A percentile compares a stretch with the other conserved stretches of the same genome.
phyloP scores from a whole-genome alignment of 2,329 filamentous ascomycete species.

The Macrophomina pseudophaseolina region DNA sequence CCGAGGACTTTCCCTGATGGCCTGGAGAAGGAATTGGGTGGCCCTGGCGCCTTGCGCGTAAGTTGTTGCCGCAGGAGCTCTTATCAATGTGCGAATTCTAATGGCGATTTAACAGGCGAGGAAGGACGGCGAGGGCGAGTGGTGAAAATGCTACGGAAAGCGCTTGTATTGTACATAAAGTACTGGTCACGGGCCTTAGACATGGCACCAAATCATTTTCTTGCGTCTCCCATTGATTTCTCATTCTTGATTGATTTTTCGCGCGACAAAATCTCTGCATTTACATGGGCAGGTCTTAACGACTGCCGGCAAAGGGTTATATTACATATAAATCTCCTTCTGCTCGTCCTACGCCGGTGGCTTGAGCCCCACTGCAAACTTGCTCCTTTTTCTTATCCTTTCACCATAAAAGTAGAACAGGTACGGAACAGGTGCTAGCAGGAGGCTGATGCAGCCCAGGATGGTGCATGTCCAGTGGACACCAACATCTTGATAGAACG shows the following conservation, averaged over 20 bases:
- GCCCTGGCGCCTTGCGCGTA: conserved; percentile 48
- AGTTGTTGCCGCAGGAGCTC: conserved; percentile 30
- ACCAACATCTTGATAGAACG: conserved; percentile 47
- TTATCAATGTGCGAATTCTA: background rate
- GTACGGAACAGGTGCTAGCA: conserved; percentile 42
- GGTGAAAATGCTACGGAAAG: conserved; percentile 2
- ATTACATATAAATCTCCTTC: conserved; percentile 56
- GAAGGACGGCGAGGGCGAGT: conserved; percentile 31
- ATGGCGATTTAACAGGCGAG: conserved; percentile 26
- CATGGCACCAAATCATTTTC: conserved; percentile 6
- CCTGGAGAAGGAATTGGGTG: conserved; percentile 55
- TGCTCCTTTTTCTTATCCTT: conserved; percentile 17
- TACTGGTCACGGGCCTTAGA: conserved; percentile 6
- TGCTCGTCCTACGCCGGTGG: conserved; percentile 38
- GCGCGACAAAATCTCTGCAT: background rate
- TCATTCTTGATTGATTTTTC: background rate
- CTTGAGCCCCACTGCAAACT: conserved; percentile 51
- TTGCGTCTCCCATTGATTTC: background rate
- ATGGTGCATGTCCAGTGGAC: conserved; percentile 45
- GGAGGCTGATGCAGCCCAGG: conserved; percentile 42
- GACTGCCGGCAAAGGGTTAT: conserved; percentile 51
- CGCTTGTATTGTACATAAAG: conserved; percentile 16
- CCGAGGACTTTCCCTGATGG: conserved; percentile 54
- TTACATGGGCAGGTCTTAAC: conserved; percentile 35
- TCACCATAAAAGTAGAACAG: conserved; percentile 42